Percentiles rank a stretch among this genome's conserved stretches.
phyloP scores from a whole-genome alignment of 257 asterid genomes.

The Coffea eugenioides region DNA sequence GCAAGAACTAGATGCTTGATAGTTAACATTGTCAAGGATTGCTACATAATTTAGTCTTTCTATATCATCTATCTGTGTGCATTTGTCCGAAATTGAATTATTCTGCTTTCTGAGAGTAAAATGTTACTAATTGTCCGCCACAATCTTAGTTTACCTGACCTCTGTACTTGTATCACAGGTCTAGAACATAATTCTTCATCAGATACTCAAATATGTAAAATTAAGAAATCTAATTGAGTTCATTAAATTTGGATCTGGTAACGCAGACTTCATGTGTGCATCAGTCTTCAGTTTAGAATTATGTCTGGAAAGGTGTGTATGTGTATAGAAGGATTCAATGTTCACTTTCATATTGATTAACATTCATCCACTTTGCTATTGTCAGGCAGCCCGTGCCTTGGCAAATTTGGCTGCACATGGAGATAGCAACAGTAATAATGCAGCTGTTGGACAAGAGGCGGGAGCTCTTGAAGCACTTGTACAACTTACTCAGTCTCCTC shows the following conservation, averaged over 20 bases:
- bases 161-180: neutral
- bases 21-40: neutral
- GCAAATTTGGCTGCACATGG: conserved; percentile 92
- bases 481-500: conserved; percentile 68
- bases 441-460: conserved; percentile 76
- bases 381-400: conserved; percentile 86
- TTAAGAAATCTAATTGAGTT: neutral
- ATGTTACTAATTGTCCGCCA: neutral
- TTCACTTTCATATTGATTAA: neutral
- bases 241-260: neutral
- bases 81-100: neutral
- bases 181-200: neutral
- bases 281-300: neutral
- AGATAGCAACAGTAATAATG: conserved; percentile 75
- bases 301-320: neutral
- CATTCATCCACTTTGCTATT: conserved; percentile 13
- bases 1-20: neutral
- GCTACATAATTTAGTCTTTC: neutral
- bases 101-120: neutral
- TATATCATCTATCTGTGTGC: neutral
- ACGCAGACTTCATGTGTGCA: neutral
- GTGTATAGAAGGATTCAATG: neutral
- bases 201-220: neutral
- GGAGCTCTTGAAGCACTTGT: conserved; percentile 90
- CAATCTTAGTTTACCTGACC: neutral